Percentiles rank a stretch among this genome's conserved stretches.
phyloP scores from a whole-genome alignment of 1,284 basidiomycete genomes.

The Trichosporon inkin region DNA sequence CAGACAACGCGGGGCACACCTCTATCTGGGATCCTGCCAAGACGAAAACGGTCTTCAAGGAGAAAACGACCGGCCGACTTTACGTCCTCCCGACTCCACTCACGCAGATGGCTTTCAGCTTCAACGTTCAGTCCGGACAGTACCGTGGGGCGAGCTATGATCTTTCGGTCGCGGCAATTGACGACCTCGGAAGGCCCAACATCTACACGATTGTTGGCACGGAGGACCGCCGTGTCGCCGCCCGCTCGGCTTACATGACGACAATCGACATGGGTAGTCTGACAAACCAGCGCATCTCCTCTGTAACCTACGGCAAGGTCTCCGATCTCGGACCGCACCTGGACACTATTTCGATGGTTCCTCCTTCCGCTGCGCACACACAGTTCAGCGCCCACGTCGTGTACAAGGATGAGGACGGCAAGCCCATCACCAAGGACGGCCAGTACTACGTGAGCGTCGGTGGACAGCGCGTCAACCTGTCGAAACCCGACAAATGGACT shows the following conservation, averaged over 20 bases:
- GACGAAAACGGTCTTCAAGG: slow-evolving; percentile 1
- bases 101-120: neutral
- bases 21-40: neutral
- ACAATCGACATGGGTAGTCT: slow-evolving; percentile 8
- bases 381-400: neutral
- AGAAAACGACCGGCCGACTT: neutral
- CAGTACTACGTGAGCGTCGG: slow-evolving; percentile 1
- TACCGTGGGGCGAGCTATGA: slow-evolving; percentile 6
- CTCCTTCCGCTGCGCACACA: neutral
- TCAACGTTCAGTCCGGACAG: slow-evolving; percentile 7
- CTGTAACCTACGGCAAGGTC: neutral
- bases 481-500: neutral
- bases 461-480: neutral
- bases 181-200: slow-evolving; percentile 1
- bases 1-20: neutral
- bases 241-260: neutral
- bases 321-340: neutral
- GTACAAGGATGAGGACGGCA: neutral
- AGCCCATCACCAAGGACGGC: neutral
- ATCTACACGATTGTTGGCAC: neutral
- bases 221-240: neutral
- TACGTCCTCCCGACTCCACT: slow-evolving; percentile 1
- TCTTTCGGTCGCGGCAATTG: neutral
- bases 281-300: slow-evolving; percentile 4
- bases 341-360: neutral